Evolutionary conservation across 208 protist genomes (phyloP).

Genomic region (Angomonas ambiguus): DNA sequence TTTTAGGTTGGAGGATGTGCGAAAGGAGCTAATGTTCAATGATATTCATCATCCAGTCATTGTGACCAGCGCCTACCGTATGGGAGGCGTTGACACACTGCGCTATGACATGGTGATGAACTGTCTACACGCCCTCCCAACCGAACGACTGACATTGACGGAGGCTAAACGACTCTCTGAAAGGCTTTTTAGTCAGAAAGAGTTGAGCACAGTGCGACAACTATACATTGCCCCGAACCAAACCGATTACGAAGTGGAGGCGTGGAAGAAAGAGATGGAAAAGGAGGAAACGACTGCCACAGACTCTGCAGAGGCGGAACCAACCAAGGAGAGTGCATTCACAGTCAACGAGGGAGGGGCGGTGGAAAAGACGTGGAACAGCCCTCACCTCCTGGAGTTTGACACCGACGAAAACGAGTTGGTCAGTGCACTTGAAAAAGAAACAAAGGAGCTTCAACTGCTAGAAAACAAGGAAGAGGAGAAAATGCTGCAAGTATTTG

Average conservation of each 20-base stretch:
- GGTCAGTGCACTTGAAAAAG: neutral
- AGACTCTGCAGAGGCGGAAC: neutral
- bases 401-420: neutral
- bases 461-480: neutral
- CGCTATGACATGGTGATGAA: slow-evolving; percentile 91
- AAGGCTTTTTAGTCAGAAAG: slow-evolving; percentile 66
- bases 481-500: slow-evolving; percentile 11
- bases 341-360: too few species aligned
- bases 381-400: neutral
- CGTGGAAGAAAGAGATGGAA: slow-evolving; percentile 48
- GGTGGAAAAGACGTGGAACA: neutral
- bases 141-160: slow-evolving; percentile 73
- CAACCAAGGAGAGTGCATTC: neutral
- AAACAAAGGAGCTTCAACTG: neutral
- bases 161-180: slow-evolving; percentile 72
- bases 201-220: slow-evolving; percentile 67
- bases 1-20: slow-evolving; percentile 60
- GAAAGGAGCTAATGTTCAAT: slow-evolving; percentile 73
- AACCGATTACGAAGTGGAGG: slow-evolving; percentile 49
- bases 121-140: slow-evolving; percentile 70
- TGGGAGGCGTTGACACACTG: slow-evolving; percentile 84
- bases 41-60: slow-evolving; percentile 82
- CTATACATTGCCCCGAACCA: slow-evolving; percentile 60
- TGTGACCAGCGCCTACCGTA: slow-evolving; percentile 78
- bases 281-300: slow-evolving; percentile 11